Evolutionary conservation across 208 protist genomes (phyloP).

Genomic region (Acanthamoeba sp.): DNA sequence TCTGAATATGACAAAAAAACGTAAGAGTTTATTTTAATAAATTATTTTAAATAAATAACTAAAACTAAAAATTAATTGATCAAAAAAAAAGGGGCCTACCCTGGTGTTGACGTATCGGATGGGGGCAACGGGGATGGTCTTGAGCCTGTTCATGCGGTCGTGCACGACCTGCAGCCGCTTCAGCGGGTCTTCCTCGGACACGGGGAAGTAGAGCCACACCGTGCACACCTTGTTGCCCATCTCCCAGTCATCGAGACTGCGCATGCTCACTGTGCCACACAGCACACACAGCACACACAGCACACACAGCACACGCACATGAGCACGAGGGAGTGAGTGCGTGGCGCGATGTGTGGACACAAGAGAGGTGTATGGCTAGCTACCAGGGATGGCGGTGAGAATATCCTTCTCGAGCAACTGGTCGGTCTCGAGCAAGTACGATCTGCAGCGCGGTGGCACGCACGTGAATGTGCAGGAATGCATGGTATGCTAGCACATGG

Average conservation of each 20-base stretch:
- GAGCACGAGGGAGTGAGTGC: too few relatives aligned
- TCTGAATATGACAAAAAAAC: not conserved
- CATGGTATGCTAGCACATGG: not conserved
- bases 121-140: not conserved
- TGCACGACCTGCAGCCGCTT: not conserved
- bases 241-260: conserved; percentile 34
- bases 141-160: not conserved
- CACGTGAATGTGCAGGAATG: too few relatives aligned
- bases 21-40: too few relatives aligned
- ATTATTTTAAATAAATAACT: too few relatives aligned
- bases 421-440: not conserved
- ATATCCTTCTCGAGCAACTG: not conserved
- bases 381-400: not conserved
- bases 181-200: not conserved
- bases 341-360: too few relatives aligned
- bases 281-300: too few relatives aligned
- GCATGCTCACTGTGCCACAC: not conserved
- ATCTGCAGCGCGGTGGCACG: not conserved
- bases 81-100: not conserved
- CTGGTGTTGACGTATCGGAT: not conserved
- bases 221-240: conserved; percentile 37
- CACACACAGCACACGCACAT: too few relatives aligned
- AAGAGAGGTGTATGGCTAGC: too few relatives aligned
- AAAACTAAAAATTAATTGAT: too few relatives aligned
- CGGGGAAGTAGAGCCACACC: conserved; percentile 55